A percentile compares a stretch with the other conserved stretches of the same genome.
phyloP scores from a whole-genome alignment of 805 yeast genomes.

The Zygosaccharomyces rouxii region DNA sequence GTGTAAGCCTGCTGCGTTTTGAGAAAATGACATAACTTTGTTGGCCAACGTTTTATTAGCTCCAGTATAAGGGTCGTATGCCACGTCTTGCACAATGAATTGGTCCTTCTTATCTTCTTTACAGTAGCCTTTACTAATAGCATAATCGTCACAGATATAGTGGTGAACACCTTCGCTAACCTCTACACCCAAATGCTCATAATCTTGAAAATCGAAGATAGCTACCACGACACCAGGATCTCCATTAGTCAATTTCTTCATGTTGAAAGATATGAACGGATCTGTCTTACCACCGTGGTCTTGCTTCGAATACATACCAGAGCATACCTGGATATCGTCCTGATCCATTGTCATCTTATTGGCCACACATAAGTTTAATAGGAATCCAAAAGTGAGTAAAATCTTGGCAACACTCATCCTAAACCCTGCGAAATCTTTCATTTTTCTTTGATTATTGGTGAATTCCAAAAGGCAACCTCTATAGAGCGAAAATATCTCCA shows the following conservation, averaged over 20 bases:
- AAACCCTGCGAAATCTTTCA: neutral
- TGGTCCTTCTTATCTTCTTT: slow-evolving; percentile 48
- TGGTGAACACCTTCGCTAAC: slow-evolving; percentile 42
- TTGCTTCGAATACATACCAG: slow-evolving; percentile 82
- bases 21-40: slow-evolving; percentile 51
- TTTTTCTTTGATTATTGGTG: neutral
- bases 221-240: slow-evolving; percentile 56
- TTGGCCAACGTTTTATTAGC: slow-evolving; percentile 51
- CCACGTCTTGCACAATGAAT: slow-evolving; percentile 51
- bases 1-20: slow-evolving; percentile 56
- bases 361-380: slow-evolving; percentile 22
- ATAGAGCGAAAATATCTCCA: neutral
- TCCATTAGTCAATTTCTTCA: slow-evolving; percentile 34
- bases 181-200: slow-evolving; percentile 57
- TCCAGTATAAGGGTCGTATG: slow-evolving; percentile 42
- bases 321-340: slow-evolving; percentile 62
- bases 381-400: neutral
- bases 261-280: slow-evolving; percentile 54
- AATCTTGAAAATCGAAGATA: slow-evolving; percentile 80
- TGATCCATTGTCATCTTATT: slow-evolving; percentile 47
- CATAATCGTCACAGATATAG: slow-evolving; percentile 71
- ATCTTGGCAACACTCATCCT: neutral
- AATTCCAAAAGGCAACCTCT: neutral
- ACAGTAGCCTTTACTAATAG: slow-evolving; percentile 59
- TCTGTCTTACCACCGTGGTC: slow-evolving; percentile 82